These are phyloP conservation scores for Bolboschoenoplectus hybrid DNA, from an alignment of 202 grass and related monocot species.

Conservation along the genomic window DNA sequence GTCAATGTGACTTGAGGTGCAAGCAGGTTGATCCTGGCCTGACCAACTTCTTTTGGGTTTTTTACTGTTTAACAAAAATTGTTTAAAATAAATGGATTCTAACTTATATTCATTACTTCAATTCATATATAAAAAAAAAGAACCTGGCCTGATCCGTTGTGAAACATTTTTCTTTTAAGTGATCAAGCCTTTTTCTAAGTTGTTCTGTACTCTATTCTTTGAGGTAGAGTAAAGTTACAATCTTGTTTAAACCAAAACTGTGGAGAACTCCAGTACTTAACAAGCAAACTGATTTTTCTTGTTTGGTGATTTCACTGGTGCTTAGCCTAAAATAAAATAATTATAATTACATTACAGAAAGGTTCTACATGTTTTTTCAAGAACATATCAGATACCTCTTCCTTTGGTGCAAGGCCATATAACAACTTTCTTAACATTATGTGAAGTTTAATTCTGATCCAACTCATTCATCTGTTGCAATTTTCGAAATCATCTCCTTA, in stretches of 20 bases:
- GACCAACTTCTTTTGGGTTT: not conserved
- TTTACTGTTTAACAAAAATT: not conserved
- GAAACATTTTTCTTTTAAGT: not conserved
- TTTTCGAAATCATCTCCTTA: not conserved
- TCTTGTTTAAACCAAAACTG: not conserved
- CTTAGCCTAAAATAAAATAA: not conserved
- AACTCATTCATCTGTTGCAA: not conserved
- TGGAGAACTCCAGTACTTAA: not conserved
- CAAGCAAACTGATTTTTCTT: not conserved
- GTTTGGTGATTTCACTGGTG: not conserved
- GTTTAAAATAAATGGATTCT: not conserved
- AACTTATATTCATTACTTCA: not conserved
- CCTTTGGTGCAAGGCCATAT: not conserved
- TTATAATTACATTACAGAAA: not conserved
- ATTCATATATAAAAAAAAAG: not conserved
- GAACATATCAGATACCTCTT: not conserved
- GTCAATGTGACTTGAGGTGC: constrained; percentile 5
- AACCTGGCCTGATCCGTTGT: not conserved
- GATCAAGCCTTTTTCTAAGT: not conserved
- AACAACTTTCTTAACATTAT: not conserved
- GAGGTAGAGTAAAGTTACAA: not conserved
- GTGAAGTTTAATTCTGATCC: not conserved
- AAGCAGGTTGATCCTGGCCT: not conserved
- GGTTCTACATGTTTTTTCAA: not conserved
- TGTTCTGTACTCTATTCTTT: not conserved